Conservation (phyloP, 179 eudicot species). For the Amaranthus tricolor region DNA sequence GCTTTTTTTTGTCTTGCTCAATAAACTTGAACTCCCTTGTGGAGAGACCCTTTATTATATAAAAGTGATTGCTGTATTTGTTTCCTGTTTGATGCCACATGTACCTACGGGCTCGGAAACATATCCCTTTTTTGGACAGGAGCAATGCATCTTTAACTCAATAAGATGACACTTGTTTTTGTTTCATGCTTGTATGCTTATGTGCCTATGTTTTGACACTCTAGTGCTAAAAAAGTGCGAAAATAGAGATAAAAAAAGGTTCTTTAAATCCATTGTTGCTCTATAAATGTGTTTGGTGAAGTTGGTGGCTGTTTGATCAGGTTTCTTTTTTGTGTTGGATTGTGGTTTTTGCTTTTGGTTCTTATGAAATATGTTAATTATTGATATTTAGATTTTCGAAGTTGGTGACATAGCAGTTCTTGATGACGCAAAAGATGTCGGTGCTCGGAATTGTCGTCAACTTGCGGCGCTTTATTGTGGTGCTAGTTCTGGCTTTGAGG, state of each 20-base stretch:
- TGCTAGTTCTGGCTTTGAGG: conserved; percentile 96
- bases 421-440: conserved; percentile 77
- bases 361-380: neutral
- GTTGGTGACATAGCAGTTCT: conserved; percentile 75
- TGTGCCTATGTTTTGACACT: neutral
- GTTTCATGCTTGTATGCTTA: neutral
- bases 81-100: neutral
- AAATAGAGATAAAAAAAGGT: neutral
- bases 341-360: conserved; percentile 4
- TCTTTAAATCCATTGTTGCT: neutral
- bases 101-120: neutral
- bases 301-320: neutral
- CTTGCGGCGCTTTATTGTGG: conserved; percentile 95
- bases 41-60: no score
- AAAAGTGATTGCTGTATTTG: neutral
- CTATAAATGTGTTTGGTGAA: neutral
- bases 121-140: neutral
- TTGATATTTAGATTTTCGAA: conserved; percentile 70
- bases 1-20: no score
- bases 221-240: neutral
- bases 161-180: neutral
- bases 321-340: neutral
- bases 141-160: no score
- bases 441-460: conserved; percentile 73
- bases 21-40: no score